These are phyloP conservation scores for Ustilago hordei DNA, from an alignment of 1,284 basidiomycete genomes.

Conservation along the genomic window DNA sequence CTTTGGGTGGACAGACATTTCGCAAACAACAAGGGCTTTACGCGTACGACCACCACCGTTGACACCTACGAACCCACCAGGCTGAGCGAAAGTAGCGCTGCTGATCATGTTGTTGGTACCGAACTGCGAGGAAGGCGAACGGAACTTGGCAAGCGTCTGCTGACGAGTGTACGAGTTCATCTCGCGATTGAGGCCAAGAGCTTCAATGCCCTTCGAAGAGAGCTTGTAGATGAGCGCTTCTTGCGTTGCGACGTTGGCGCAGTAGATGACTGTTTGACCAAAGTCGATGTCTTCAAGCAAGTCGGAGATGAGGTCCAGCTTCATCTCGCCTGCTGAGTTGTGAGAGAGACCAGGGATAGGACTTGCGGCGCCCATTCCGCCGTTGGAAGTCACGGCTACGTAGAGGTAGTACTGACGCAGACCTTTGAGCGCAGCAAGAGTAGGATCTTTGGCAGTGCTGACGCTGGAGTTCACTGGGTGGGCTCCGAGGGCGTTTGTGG, in stretches of 20 bases:
- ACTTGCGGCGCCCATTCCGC: constrained; percentile 85
- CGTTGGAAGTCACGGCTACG: constrained; percentile 70
- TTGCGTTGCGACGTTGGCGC: constrained; percentile 63
- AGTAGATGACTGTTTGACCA: constrained; percentile 64
- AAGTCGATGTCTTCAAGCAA: constrained; percentile 87
- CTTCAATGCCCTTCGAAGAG: constrained; percentile 84
- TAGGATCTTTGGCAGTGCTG: constrained; percentile 49
- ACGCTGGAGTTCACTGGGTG: constrained; percentile 53
- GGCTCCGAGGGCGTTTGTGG: constrained; percentile 55
- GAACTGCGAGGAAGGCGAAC: constrained; percentile 71
- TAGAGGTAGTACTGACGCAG: constrained; percentile 65
- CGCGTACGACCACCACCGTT: constrained; percentile 50
- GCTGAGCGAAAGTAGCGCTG: constrained; percentile 73
- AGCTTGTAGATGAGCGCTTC: constrained; percentile 77
- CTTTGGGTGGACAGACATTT: constrained; percentile 86
- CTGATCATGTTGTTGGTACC: constrained; percentile 40
- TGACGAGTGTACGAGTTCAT: constrained; percentile 85
- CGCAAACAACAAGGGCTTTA: constrained; percentile 85
- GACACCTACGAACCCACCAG: constrained; percentile 73
- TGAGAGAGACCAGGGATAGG: constrained; percentile 80
- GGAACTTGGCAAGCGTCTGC: constrained; percentile 83
- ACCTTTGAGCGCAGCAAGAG: constrained; percentile 51
- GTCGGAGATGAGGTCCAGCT: constrained; percentile 92
- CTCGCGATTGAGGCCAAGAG: constrained; percentile 80
- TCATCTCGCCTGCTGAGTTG: constrained; percentile 93